Percentiles rank a stretch among this genome's conserved stretches.
Conservation (phyloP, 1,284 basidiomycete genomes). For the Thelephora terrestris region DNA sequence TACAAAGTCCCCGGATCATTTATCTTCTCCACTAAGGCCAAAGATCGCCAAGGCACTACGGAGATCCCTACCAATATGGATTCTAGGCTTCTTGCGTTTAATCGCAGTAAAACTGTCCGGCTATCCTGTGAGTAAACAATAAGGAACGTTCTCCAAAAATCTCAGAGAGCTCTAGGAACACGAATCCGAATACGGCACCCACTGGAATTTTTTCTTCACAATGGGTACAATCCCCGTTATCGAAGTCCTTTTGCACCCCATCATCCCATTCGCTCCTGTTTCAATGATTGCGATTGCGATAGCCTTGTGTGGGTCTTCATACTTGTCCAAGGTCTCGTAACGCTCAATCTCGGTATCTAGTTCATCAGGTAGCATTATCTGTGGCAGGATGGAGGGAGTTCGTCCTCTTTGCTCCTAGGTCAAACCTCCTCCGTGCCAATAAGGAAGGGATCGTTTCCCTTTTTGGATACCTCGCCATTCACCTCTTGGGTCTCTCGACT, state of each 20-base stretch:
- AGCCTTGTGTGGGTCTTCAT: constrained; percentile 41
- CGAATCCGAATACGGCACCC: constrained; percentile 89
- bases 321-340: not conserved
- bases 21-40: constrained; percentile 36
- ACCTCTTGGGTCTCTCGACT: constrained; percentile 74
- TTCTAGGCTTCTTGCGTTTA: constrained; percentile 72
- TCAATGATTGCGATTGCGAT: constrained; percentile 58
- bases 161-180: constrained; percentile 63
- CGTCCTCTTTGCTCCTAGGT: constrained; percentile 55
- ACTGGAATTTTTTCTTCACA: constrained; percentile 99
- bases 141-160: not conserved
- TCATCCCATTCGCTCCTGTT: constrained; percentile 48
- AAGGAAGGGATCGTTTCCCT: constrained; percentile 88
- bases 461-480: constrained; percentile 83
- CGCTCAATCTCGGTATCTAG: constrained; percentile 26
- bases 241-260: constrained; percentile 60
- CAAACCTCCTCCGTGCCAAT: constrained; percentile 66
- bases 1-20: constrained; percentile 46
- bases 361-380: constrained; percentile 60
- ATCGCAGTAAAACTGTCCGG: constrained; percentile 87
- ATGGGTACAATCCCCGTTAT: constrained; percentile 74
- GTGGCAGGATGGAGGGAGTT: constrained; percentile 47
- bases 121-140: constrained; percentile 66
- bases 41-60: constrained; percentile 42
- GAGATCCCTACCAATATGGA: constrained; percentile 61